Conservation (phyloP, 108 stramenopile genomes). For the Pseudonitzschia multiseries region DNA sequence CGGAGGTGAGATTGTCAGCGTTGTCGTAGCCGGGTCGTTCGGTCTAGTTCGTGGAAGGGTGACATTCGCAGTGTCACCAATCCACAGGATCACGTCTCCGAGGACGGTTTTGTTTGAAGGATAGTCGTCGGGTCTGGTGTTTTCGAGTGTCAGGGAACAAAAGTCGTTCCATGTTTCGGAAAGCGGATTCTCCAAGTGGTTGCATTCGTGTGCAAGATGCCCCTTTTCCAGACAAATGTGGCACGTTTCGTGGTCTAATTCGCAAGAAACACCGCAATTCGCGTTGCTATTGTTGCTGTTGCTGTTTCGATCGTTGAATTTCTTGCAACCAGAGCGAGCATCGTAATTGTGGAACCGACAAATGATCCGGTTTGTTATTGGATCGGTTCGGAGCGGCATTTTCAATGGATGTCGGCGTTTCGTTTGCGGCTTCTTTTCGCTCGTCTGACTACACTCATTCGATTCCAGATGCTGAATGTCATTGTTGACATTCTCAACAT, state of each 20-base stretch:
- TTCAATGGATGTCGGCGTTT: neutral
- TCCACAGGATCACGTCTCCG: neutral
- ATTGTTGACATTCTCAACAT: neutral
- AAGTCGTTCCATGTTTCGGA: neutral
- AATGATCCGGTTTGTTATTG: conserved; percentile 2
- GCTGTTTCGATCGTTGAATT: neutral
- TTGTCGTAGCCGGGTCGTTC: neutral
- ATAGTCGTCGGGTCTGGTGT: conserved; percentile 4
- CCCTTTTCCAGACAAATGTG: conserved; percentile 1
- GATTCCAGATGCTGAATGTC: too few relatives aligned
- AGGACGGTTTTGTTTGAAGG: neutral
- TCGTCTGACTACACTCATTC: neutral
- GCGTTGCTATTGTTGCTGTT: neutral
- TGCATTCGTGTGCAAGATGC: neutral
- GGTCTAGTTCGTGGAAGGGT: neutral
- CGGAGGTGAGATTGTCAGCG: neutral
- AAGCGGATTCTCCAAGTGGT: neutral
- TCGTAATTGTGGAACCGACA: conserved; percentile 10
- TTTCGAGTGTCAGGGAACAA: neutral
- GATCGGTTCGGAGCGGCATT: conserved; percentile 7
- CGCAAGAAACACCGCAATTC: neutral
- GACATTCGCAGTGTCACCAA: neutral
- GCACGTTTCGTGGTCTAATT: neutral
- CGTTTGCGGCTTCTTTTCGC: neutral
- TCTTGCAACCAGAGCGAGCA: neutral